Conservation (phyloP, 208 protist genomes). For the Entamoeba invadens region DNA sequence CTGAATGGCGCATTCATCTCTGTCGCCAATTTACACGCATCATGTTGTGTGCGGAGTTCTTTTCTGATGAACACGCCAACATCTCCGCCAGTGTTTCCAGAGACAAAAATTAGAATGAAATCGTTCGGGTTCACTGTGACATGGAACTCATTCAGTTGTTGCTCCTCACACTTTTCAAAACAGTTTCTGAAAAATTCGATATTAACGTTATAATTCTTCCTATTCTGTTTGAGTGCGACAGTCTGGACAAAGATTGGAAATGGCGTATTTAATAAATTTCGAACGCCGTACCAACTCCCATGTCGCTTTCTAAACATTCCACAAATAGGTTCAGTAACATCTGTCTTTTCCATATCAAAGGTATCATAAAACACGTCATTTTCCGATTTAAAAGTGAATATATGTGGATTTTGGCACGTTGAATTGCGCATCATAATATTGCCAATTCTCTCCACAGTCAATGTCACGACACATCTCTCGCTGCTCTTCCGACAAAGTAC, state of each 20-base stretch:
- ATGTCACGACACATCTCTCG: not conserved
- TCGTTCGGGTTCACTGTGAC: not conserved
- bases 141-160: not conserved
- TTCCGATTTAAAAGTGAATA: not conserved
- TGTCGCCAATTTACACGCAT: not conserved
- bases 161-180: not conserved
- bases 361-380: not conserved
- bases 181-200: not conserved
- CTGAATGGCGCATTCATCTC: not conserved
- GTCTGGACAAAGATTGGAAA: not conserved
- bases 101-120: not conserved
- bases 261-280: not conserved
- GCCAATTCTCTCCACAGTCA: not conserved
- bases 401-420: not conserved
- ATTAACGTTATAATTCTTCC: not conserved
- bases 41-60: not conserved
- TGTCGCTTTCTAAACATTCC: not conserved
- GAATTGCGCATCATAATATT: not conserved
- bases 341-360: not conserved
- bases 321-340: not conserved
- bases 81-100: not conserved
- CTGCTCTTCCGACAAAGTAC: not conserved
- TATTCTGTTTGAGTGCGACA: not conserved
- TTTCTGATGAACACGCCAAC: not conserved
- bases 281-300: not conserved